phyloP scores from a whole-genome alignment of 192 early-diverging fungal species.

The Borealophlyctis nickersoniae region DNA sequence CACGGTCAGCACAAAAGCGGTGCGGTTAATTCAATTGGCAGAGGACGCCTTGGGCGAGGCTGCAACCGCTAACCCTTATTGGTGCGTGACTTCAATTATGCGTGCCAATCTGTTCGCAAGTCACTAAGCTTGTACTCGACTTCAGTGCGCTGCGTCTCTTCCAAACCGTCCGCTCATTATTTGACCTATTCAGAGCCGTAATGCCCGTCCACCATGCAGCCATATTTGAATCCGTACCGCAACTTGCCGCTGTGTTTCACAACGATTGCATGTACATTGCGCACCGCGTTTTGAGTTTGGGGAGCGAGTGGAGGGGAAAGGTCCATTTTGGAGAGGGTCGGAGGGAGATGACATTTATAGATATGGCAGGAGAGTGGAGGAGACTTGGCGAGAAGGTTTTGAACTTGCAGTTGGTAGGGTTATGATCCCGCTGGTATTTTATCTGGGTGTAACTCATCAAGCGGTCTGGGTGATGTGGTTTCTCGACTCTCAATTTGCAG shows the following conservation, averaged over 20 bases:
- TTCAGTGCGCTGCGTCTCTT: background rate
- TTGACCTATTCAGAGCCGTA: constrained; percentile 59
- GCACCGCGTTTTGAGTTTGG: constrained; percentile 26
- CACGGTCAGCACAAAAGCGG: constrained; percentile 16
- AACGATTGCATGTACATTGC: constrained; percentile 69
- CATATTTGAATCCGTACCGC: constrained; percentile 44
- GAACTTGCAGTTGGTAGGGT: constrained; percentile 35
- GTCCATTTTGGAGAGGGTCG: constrained; percentile 9
- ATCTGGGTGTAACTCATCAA: background rate
- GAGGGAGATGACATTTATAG: constrained; percentile 34
- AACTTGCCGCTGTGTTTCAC: constrained; percentile 58
- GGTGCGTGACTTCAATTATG: background rate
- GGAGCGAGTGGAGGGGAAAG: background rate
- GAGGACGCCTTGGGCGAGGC: constrained; percentile 8
- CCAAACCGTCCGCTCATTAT: background rate
- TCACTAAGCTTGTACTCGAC: background rate
- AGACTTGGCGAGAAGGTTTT: constrained; percentile 34
- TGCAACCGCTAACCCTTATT: constrained; percentile 9
- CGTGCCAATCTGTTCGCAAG: background rate
- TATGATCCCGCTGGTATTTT: background rate
- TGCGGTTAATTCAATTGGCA: constrained; percentile 10
- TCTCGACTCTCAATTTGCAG: constrained; percentile 35
- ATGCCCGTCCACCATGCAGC: constrained; percentile 54
- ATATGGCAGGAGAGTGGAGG: constrained; percentile 41
- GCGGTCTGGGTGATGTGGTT: background rate